Evolutionary conservation across 257 asterid species (phyloP), one percentile per base, ranked within the genome.

Genomic region (Solanum boliviense): DNA sequence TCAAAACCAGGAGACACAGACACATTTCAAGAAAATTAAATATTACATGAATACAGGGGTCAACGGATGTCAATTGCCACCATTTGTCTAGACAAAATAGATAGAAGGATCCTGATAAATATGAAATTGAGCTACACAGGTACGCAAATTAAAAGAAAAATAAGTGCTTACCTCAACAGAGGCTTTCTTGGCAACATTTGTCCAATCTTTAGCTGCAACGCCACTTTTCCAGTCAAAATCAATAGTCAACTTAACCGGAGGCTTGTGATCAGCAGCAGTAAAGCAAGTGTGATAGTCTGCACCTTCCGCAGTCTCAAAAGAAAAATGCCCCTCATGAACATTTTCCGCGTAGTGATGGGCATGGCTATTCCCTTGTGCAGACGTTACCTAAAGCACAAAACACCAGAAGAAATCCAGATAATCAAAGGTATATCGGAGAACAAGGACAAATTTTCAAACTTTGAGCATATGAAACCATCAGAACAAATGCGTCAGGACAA

Each of bases 161-260:
- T 27, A 21, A 44, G 85, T 71, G 87, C 94, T 93, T 91, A 96
- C 99, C 91, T 95, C 99, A 87, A 96, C 94, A 21, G 98, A 94
- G 84, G 97, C 95, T 89, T 95, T 96, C 91, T 96, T 96, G 76
- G 98, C 99, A 48, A 96, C 97, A 91, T 90, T 94, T 56, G 95
- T 78, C 99, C 99, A 96, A 41, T 95, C 99, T 94, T 94, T 95
- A 74, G 99, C 94, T 83, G 98, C 99, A 89, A 96, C 88, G 48
- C 99, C 99, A 39, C 98, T 94, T 88, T 94, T 96, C 99, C 98
- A 96, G 44, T 94, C 98, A 73, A 97, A 95, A 86, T 97, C 99
- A 21, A 97, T 83, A 29, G 95, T 95, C 74, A 95, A 44, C 16
- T 92, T 90, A 44, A 89, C 89, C 0, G 96, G 84, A 70, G 98